These are phyloP conservation scores for Theobroma grandiflorum DNA, from an alignment of 441 rosid species.

Conservation along the genomic window DNA sequence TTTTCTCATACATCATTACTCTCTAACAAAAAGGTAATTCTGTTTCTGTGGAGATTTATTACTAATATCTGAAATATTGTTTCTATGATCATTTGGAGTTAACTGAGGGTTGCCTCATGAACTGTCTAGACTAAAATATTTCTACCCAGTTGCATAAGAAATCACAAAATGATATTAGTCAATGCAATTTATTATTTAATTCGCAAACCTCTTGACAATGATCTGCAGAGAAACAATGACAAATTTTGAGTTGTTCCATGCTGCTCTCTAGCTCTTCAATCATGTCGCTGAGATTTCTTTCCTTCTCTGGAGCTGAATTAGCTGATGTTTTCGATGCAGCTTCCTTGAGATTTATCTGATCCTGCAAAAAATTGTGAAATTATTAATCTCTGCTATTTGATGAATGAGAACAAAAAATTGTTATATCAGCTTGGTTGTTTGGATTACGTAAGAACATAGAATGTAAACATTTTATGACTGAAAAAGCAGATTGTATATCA, in stretches of 20 bases:
- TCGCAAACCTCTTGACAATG: constrained; percentile 26
- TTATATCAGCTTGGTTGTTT: constrained; percentile 2
- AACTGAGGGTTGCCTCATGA: constrained; percentile 3
- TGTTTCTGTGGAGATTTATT: constrained; percentile 7
- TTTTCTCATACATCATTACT: constrained; percentile 8
- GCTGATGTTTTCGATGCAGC: constrained; percentile 6
- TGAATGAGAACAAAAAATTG: neutral
- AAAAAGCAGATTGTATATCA: constrained; percentile 1
- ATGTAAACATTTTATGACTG: constrained; percentile 2
- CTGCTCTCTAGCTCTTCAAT: constrained; percentile 38
- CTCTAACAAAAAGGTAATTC: neutral
- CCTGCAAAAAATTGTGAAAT: constrained; percentile 22
- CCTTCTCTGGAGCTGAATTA: constrained; percentile 24
- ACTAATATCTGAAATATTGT: constrained; percentile 13
- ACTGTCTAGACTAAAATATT: constrained; percentile 6
- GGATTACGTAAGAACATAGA: neutral
- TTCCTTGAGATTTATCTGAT: constrained; percentile 25
- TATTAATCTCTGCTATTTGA: constrained; percentile 12
- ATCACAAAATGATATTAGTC: neutral
- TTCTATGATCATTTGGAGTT: neutral
- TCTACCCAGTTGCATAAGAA: constrained; percentile 5
- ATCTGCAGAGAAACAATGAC: constrained; percentile 24
- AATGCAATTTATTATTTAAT: neutral
- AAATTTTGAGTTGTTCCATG: constrained; percentile 34
- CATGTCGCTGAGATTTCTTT: constrained; percentile 26